phyloP scores from a whole-genome alignment of 1,139 yeast species.

The Kluyveromyces sp. region DNA sequence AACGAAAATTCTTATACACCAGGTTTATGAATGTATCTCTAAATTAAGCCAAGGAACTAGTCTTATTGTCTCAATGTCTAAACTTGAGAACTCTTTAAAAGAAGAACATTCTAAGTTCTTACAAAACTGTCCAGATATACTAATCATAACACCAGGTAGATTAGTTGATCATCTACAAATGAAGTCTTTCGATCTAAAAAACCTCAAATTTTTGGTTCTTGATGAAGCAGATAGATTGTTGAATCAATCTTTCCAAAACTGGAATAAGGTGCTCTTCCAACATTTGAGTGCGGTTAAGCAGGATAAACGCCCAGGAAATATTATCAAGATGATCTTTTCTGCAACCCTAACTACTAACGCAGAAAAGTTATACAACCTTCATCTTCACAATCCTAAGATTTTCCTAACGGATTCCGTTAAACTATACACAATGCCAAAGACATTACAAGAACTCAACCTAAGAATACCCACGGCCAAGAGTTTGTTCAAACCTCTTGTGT shows the following conservation, averaged over 20 bases:
- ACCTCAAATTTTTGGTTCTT: constrained; percentile 63
- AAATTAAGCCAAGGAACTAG: constrained; percentile 60
- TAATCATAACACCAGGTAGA: constrained; percentile 89
- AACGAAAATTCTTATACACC: constrained; percentile 78
- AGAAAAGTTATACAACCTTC: constrained; percentile 67
- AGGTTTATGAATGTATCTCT: constrained; percentile 62
- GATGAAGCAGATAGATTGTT: constrained; percentile 94
- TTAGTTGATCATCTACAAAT: constrained; percentile 73
- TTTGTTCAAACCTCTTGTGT: constrained; percentile 64
- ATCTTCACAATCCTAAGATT: constrained; percentile 61
- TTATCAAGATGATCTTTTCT: constrained; percentile 66
- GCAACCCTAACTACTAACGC: constrained; percentile 95
- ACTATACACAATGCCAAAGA: constrained; percentile 46
- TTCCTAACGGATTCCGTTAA: constrained; percentile 58
- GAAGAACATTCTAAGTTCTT: constrained; percentile 54
- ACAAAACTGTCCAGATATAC: constrained; percentile 60
- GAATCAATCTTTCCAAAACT: constrained; percentile 87
- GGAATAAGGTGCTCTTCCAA: constrained; percentile 66
- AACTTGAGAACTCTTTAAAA: constrained; percentile 51
- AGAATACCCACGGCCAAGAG: constrained; percentile 49
- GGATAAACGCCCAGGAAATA: constrained; percentile 31
- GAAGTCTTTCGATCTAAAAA: constrained; percentile 35
- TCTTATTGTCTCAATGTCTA: constrained; percentile 50
- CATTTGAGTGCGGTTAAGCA: constrained; percentile 30
- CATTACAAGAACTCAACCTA: constrained; percentile 45